phyloP scores from a whole-genome alignment of 306 rosid species.

The Vigna radiata region DNA sequence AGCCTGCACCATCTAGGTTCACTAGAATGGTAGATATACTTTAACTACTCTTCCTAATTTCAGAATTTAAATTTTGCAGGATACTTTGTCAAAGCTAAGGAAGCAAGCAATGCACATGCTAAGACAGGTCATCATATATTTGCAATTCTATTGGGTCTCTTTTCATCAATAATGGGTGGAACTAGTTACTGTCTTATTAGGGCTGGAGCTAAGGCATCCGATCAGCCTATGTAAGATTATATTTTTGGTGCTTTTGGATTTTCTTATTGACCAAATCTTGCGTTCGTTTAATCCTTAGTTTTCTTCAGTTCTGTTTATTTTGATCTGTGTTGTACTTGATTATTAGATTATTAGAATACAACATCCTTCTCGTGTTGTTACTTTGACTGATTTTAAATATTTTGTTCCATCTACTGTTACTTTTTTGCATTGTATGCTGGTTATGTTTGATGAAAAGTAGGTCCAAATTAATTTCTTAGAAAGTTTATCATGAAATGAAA shows the following conservation, averaged over 20 bases:
- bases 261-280: conserved; percentile 9
- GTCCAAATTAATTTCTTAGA: background rate
- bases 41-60: conserved; percentile 40
- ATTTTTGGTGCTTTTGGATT: conserved; percentile 22
- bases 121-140: conserved; percentile 52
- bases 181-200: conserved; percentile 74
- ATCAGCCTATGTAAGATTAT: conserved; percentile 80
- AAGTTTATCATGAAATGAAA: too few relatives aligned
- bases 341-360: conserved; percentile 1
- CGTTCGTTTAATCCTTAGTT: background rate
- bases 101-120: conserved; percentile 49
- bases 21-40: conserved; percentile 31
- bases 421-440: background rate
- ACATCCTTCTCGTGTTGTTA: background rate
- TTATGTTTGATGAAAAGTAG: background rate
- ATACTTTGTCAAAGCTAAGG: conserved; percentile 57
- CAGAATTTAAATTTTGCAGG: conserved; percentile 55
- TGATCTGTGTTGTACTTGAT: conserved; percentile 6
- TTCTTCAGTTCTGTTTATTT: conserved; percentile 13
- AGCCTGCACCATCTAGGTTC: conserved; percentile 34
- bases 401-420: background rate
- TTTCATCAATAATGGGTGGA: conserved; percentile 77
- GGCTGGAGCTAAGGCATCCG: conserved; percentile 81
- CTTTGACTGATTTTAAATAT: background rate
- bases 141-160: conserved; percentile 61